These are phyloP conservation scores for Amaranthus palmeri DNA, from an alignment of 148 eudicot genomes.

Conservation along the genomic window DNA sequence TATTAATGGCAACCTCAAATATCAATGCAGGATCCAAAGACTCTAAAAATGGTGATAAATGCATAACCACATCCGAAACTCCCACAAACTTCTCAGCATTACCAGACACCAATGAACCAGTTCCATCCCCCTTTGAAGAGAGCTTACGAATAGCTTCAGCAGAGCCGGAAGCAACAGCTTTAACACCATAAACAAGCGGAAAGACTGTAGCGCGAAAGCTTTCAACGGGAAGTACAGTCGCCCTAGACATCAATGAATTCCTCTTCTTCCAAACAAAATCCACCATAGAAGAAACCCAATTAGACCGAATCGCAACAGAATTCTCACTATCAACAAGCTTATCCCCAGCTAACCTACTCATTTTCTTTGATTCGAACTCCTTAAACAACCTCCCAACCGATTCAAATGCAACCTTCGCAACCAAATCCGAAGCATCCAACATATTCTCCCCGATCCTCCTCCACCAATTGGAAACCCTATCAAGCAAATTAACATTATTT, in stretches of 20 bases:
- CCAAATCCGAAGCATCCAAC: conserved; percentile 68
- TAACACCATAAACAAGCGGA: conserved; percentile 82
- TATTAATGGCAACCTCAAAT: conserved; percentile 88
- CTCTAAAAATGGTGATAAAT: conserved; percentile 77
- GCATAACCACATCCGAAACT: conserved; percentile 91
- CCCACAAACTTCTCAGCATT: conserved; percentile 92
- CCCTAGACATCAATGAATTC: conserved; percentile 72
- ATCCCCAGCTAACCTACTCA: conserved; percentile 94
- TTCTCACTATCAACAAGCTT: conserved; percentile 94
- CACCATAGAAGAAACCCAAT: conserved; percentile 84
- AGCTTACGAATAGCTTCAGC: conserved; percentile 67
- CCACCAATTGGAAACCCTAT: conserved; percentile 86
- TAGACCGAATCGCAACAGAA: conserved; percentile 83
- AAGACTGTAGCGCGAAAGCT: conserved; percentile 71
- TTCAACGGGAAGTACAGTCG: conserved; percentile 74
- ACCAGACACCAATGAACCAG: conserved; percentile 28
- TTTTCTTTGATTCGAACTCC: conserved; percentile 83
- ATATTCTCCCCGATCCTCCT: conserved; percentile 63
- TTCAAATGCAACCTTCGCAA: conserved; percentile 78
- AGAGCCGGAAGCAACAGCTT: conserved; percentile 90
- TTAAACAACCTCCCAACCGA: conserved; percentile 78
- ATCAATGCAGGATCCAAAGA: conserved; percentile 89
- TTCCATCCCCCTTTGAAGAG: conserved; percentile 36
- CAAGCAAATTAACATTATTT: conserved; percentile 63
- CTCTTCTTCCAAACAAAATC: conserved; percentile 85